A percentile compares a stretch with the other conserved stretches of the same genome.
phyloP scores from a whole-genome alignment of 768 basidiomycete species.

The Russula dissimulans region DNA sequence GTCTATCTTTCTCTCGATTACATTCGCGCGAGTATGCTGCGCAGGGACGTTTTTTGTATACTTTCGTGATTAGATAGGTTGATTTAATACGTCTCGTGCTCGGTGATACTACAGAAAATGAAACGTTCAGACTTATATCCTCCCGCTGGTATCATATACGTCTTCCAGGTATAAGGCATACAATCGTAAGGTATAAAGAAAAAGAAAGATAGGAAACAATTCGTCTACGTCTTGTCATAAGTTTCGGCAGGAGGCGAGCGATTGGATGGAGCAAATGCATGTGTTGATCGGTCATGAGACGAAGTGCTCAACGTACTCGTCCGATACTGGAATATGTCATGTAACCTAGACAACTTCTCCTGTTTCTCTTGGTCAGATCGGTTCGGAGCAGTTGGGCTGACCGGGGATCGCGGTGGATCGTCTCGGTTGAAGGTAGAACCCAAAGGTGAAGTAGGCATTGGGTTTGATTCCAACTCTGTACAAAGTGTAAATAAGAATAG shows the following conservation, averaged over 20 bases:
- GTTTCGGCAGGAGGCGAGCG: conserved; percentile 9
- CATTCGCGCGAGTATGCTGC: not conserved
- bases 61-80: not conserved
- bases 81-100: not conserved
- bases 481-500: not conserved
- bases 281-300: conserved; percentile 24
- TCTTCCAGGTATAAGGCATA: conserved; percentile 14
- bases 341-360: conserved; percentile 64
- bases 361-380: conserved; percentile 33
- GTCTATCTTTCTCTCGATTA: not conserved
- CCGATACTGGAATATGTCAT: conserved; percentile 78
- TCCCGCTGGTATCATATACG: conserved; percentile 10
- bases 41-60: not conserved
- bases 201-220: not conserved
- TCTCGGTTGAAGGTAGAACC: not conserved
- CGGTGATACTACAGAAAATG: conserved; percentile 1
- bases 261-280: conserved; percentile 2
- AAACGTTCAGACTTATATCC: not conserved
- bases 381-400: conserved; percentile 17
- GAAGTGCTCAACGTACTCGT: conserved; percentile 51
- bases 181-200: not conserved
- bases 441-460: not conserved
- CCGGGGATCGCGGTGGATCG: conserved; percentile 17
- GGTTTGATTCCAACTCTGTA: conserved; percentile 20
- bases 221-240: not conserved